A percentile compares a stretch with the other conserved stretches of the same genome.
Conservation (phyloP, 352 stramenopile genomes). For the Lagenidium giganteum region DNA sequence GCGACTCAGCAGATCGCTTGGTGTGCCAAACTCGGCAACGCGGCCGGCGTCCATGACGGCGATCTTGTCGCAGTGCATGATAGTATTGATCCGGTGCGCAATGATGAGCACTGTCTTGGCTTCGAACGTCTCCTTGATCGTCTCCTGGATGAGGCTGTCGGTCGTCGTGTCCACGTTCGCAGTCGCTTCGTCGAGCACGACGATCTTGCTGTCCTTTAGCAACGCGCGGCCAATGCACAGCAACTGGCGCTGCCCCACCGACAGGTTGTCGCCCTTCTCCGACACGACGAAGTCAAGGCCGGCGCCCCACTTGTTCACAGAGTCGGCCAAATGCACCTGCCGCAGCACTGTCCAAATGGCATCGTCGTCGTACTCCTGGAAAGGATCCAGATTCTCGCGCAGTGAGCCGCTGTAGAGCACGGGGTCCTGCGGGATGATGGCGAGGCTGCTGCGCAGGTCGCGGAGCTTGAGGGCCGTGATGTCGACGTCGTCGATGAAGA, state of each 20-base stretch:
- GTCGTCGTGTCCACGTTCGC: constrained; percentile 65
- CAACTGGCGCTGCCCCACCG: constrained; percentile 92
- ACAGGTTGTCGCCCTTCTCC: constrained; percentile 92
- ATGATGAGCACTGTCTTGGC: constrained; percentile 91
- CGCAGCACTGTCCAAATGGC: constrained; percentile 54
- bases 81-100: constrained; percentile 91
- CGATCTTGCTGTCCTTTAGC: constrained; percentile 84
- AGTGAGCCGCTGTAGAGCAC: constrained; percentile 88
- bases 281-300: constrained; percentile 86
- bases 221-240: constrained; percentile 93
- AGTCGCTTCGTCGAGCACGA: constrained; percentile 97
- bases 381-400: constrained; percentile 89
- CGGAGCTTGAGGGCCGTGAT: constrained; percentile 68
- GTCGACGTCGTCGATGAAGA: constrained; percentile 90
- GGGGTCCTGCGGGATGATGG: constrained; percentile 91
- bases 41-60: constrained; percentile 86
- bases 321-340: constrained; percentile 70
- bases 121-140: constrained; percentile 84
- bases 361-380: constrained; percentile 65
- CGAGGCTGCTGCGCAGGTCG: constrained; percentile 68
- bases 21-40: constrained; percentile 90
- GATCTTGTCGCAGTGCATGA: constrained; percentile 89
- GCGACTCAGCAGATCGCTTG: constrained; percentile 62
- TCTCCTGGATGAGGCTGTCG: constrained; percentile 58
- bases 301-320: constrained; percentile 27